Evolutionary conservation across 116 monocot species (phyloP).

Genomic region (Posidonia oceanica): DNA sequence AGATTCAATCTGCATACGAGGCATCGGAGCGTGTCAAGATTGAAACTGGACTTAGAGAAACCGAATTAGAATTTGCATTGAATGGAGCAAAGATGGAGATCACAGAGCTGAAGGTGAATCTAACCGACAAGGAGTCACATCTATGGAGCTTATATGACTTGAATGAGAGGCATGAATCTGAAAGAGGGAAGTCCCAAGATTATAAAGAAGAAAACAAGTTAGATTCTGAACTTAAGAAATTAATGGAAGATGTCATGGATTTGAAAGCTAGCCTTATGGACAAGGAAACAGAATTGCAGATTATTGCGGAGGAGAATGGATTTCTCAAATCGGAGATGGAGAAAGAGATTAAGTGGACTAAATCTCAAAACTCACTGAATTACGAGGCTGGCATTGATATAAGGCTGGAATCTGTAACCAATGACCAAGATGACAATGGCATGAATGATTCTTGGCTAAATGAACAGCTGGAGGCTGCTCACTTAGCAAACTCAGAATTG

Average conservation of each 20-base stretch:
- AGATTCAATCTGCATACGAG: constrained; percentile 30
- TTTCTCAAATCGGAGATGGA: constrained; percentile 25
- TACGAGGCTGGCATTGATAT: constrained; percentile 17
- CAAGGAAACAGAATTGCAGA: constrained; percentile 74
- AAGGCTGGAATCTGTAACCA: too few relatives aligned
- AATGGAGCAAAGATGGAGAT: background rate
- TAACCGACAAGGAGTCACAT: background rate
- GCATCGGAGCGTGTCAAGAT: constrained; percentile 26
- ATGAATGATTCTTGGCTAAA: constrained; percentile 17
- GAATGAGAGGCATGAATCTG: background rate
- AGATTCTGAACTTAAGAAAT: constrained; percentile 16
- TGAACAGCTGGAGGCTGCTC: constrained; percentile 62
- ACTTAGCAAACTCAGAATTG: constrained; percentile 49
- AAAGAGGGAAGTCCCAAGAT: background rate
- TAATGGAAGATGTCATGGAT: constrained; percentile 26
- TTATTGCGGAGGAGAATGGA: constrained; percentile 58
- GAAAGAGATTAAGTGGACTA: constrained; percentile 5
- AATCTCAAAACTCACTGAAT: background rate
- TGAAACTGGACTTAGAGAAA: constrained; percentile 23
- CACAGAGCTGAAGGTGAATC: background rate
- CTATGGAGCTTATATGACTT: background rate
- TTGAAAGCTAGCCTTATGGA: constrained; percentile 65
- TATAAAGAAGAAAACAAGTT: background rate
- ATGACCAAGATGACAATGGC: constrained; percentile 19
- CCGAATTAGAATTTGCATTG: constrained; percentile 9